phyloP scores from a whole-genome alignment of 192 early-diverging fungal genomes.

The Obelidium mucronatum region DNA sequence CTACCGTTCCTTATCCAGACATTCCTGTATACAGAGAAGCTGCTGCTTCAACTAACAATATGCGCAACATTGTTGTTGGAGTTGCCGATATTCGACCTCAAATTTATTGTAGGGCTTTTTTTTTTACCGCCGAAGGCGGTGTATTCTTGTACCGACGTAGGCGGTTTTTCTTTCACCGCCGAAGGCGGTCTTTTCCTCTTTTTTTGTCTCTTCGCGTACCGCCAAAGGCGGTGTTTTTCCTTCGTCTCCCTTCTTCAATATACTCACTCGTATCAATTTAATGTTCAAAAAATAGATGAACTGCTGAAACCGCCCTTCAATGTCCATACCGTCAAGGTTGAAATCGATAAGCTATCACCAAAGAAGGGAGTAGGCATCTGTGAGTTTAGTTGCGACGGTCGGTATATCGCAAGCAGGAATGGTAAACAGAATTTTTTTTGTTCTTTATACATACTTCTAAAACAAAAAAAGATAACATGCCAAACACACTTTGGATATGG shows the following conservation, averaged over 20 bases:
- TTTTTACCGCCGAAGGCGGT: too few relatives aligned
- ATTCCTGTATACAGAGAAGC: constrained; percentile 52
- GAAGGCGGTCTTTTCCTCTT: too few relatives aligned
- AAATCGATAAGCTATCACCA: constrained; percentile 73
- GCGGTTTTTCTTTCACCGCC: too few relatives aligned
- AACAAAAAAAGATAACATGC: constrained; percentile 80
- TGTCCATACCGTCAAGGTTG: constrained; percentile 60
- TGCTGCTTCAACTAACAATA: too few relatives aligned
- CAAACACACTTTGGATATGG: constrained; percentile 81
- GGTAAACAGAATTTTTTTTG: constrained; percentile 69
- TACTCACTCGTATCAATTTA: too few relatives aligned
- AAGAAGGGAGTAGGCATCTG: constrained; percentile 74
- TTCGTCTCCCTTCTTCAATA: too few relatives aligned
- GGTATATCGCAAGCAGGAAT: constrained; percentile 67
- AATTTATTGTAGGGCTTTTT: constrained; percentile 54
- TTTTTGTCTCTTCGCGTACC: too few relatives aligned
- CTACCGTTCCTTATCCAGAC: constrained; percentile 33
- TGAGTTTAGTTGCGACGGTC: constrained; percentile 70
- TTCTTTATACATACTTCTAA: background rate
- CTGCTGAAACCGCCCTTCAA: constrained; percentile 62
- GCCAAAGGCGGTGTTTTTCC: too few relatives aligned
- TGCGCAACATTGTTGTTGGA: too few relatives aligned
- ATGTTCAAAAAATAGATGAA: too few relatives aligned
- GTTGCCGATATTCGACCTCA: constrained; percentile 28
- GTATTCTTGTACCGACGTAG: constrained; percentile 15